phyloP scores from a whole-genome alignment of 345 rosid genomes.

The Gossypium turneri region DNA sequence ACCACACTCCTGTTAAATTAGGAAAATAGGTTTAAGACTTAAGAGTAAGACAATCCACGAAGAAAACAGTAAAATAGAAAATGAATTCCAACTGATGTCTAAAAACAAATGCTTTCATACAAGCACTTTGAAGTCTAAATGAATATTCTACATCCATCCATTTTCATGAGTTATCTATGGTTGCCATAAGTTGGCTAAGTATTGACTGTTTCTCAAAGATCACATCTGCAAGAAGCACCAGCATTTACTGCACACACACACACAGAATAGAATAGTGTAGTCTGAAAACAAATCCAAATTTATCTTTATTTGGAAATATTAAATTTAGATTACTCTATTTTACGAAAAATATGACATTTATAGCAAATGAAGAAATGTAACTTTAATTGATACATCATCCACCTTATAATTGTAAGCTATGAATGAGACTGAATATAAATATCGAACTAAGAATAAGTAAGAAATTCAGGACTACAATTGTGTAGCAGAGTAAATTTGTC shows the following conservation, averaged over 20 bases:
- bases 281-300: neutral
- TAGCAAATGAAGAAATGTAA: neutral
- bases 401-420: neutral
- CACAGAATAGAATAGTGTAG: no score
- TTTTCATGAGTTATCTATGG: neutral
- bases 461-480: neutral
- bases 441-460: neutral
- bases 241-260: neutral
- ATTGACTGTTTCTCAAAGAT: neutral
- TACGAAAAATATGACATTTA: neutral
- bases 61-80: neutral
- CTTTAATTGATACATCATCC: neutral
- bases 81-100: neutral
- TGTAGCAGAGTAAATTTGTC: neutral
- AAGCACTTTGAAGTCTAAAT: neutral
- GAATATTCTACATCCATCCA: neutral
- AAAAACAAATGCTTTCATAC: neutral
- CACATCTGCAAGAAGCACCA: neutral
- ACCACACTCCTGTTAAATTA: constrained; percentile 57
- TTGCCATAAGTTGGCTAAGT: neutral
- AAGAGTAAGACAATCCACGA: neutral
- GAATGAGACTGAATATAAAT: neutral
- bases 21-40: neutral
- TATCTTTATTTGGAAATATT: neutral
- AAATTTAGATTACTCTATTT: neutral